A percentile compares a stretch with the other conserved stretches of the same genome.
phyloP scores from a whole-genome alignment of 768 basidiomycete species.

The Amanita jacksonii region DNA sequence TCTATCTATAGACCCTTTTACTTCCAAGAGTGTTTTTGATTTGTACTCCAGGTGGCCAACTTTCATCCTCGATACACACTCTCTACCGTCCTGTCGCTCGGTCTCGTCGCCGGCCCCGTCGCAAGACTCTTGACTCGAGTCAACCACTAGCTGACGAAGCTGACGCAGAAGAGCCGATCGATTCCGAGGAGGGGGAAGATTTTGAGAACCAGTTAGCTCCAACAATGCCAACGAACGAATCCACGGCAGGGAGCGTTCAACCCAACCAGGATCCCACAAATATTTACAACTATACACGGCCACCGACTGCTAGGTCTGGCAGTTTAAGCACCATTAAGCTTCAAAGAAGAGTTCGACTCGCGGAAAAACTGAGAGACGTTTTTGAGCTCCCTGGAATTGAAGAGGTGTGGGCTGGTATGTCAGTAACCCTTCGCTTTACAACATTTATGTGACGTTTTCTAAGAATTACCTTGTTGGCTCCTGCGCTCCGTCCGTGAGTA shows the following conservation, averaged over 20 bases:
- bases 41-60: constrained; percentile 26
- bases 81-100: constrained; percentile 77
- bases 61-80: constrained; percentile 83
- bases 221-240: too few relatives aligned
- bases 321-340: constrained; percentile 69
- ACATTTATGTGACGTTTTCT: constrained; percentile 5
- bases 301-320: constrained; percentile 33
- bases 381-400: constrained; percentile 75
- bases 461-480: constrained; percentile 93
- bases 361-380: constrained; percentile 82
- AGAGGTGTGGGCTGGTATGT: constrained; percentile 76
- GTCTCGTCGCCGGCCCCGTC: constrained; percentile 32
- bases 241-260: too few relatives aligned
- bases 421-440: neutral
- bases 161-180: constrained; percentile 25
- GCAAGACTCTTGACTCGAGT: constrained; percentile 13
- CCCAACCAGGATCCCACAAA: neutral
- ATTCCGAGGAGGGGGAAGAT: constrained; percentile 42
- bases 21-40: neutral
- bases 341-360: constrained; percentile 61
- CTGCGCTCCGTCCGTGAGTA: constrained; percentile 80
- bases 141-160: constrained; percentile 23
- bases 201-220: too few relatives aligned
- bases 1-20: constrained; percentile 4
- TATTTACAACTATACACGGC: neutral